phyloP scores from a whole-genome alignment of 129 eudicot species.

The Cynara cardunculus region DNA sequence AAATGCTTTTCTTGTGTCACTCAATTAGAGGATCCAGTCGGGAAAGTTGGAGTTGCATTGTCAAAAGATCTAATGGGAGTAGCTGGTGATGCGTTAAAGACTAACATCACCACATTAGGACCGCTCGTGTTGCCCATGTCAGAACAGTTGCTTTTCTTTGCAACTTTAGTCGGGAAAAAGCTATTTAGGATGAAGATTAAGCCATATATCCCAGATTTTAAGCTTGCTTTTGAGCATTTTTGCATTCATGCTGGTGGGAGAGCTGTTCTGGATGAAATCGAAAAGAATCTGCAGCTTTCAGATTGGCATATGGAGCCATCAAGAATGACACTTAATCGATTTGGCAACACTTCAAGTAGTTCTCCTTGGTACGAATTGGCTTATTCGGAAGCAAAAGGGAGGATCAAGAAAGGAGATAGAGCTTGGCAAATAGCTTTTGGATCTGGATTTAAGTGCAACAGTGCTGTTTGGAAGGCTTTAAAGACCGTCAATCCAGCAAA shows the following conservation, averaged over 20 bases:
- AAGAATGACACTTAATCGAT: constrained; percentile 75
- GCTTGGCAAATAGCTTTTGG: constrained; percentile 94
- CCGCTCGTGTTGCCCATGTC: constrained; percentile 91
- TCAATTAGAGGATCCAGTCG: constrained; percentile 66
- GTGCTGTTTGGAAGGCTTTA: constrained; percentile 94
- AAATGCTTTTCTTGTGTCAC: constrained; percentile 77
- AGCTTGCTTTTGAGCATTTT: constrained; percentile 82
- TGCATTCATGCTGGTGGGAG: constrained; percentile 94
- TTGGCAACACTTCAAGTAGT: constrained; percentile 88
- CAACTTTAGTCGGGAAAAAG: constrained; percentile 67
- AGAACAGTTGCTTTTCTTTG: constrained; percentile 77
- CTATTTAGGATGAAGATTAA: constrained; percentile 73
- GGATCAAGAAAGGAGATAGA: constrained; percentile 78
- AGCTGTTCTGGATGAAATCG: constrained; percentile 81
- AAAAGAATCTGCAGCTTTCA: constrained; percentile 71
- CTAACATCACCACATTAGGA: constrained; percentile 81
- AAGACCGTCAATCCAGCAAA: constrained; percentile 70
- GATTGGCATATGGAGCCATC: constrained; percentile 98
- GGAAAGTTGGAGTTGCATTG: constrained; percentile 71
- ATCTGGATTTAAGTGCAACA: constrained; percentile 85
- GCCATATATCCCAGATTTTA: constrained; percentile 89
- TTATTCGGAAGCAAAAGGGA: constrained; percentile 82
- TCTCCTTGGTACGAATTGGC: constrained; percentile 92
- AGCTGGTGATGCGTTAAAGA: constrained; percentile 84
- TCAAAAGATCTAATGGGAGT: constrained; percentile 90